Evolutionary conservation across 495 filamentous ascomycete species (phyloP), one percentile per base, ranked within the genome.

Genomic region (Immersiella caudata): DNA sequence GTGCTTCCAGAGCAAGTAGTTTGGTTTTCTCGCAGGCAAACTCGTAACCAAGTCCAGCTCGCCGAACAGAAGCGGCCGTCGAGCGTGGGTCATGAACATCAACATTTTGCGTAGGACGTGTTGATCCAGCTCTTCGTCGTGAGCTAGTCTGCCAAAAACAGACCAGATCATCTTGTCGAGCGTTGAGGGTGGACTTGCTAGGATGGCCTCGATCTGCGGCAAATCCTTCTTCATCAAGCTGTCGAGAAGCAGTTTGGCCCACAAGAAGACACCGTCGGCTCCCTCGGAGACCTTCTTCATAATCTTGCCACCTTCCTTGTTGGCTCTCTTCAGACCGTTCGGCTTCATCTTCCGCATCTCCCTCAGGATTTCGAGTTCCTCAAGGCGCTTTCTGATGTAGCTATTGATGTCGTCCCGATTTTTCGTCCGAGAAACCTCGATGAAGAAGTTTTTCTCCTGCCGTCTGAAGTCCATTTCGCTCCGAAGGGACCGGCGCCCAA

Each of bases 81-180:
- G 46, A 6, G 66, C 50, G 33, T 68, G 52, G 7, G 66, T 62
- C 66, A 68, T 68, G 22, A 68, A 64, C 35, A 64, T 20, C 26
- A 68, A 33, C 59, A 68, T 68, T 33, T 63, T 63, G 12, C 52
- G 59, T 7, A 68, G 50, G 6, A 68, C 59, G 29, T 63, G 11
- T 14, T 68, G 50, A 24, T 63, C 60, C 12, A 68, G 27, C 52
- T 21, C 60, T 7, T 68, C 49, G 52, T 68, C 66, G 16, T 51
- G 56, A 22, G 59, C 50, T 6, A 68, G 29, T 21, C 66, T 49
- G 35, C 64, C 66, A 16, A 68, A 68, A n/a, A 68, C 60, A 29
- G 66, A 68, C 60, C 51, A 64, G 22, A 68, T 68, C 66, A 68
- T 68, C 5, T 63, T 46, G 25, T 68, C 66, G 35, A 68, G 66